Evolutionary conservation across 495 filamentous ascomycete species (phyloP), one percentile per base, ranked within the genome.

Genomic region (Penicillium riverlandense): DNA sequence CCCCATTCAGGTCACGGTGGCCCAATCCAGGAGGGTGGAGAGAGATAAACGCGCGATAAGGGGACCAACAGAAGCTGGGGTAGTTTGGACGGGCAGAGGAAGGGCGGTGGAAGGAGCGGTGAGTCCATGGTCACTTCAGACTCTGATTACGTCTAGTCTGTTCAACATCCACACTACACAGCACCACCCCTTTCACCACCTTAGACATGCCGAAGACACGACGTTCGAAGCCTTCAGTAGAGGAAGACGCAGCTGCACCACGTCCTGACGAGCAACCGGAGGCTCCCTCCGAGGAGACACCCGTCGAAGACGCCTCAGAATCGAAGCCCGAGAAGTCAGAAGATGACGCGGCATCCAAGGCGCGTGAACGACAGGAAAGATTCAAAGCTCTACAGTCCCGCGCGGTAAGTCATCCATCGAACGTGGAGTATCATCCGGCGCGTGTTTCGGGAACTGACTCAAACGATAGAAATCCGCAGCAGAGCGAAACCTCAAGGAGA

Each of bases 341-440:
- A n/a, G 54, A 61, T 41, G 58, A 59, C 35, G 56, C 57, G 35
- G 52, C 60, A 11, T 43, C 55, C 11, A 66, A 58, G 43, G 61
- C 67, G 15, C 59, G 55, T 2, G 57, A 66, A 29, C 54, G 70
- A 42, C 53, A 55, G 40, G 59, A 65, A 37, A 61, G 65, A 47
- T 97, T 96, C 74, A 88, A 88, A 59, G 85, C 88, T 14, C 82
- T 96, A 11, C 80, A 92, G 65, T 82, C 83, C 37, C 84, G 89
- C 51, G 85, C 87, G 35, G 76, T 79, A 65, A 57, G 69, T 66
- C 8, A 14, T 29, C 11, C 27, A 35, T 22, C 22, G 22, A 22
- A 22, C 22, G 22, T 22, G 4, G 22, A 22, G 2, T 22, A 22
- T 22, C 22, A 22, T 22, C 22, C 22, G 22, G 22, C 4, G 22